Evolutionary conservation across 176 grass and related monocot species (phyloP), one percentile per base, ranked within the genome.

Genomic region (Oryza punctata): DNA sequence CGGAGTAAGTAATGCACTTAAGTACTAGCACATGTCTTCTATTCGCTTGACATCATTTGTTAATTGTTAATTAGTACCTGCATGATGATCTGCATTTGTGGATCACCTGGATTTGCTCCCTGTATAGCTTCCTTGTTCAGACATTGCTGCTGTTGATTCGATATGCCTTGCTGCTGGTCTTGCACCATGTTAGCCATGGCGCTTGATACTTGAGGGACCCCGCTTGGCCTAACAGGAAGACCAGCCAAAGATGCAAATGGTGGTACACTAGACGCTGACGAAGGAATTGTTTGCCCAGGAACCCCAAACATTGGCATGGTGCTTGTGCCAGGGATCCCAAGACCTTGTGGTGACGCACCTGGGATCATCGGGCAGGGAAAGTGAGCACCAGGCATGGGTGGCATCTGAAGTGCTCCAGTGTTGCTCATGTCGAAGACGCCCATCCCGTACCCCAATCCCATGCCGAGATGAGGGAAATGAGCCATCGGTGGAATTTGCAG

Each of bases 361-460:
- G 84, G 79, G 60, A 86, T 82, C 63, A 82, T 75, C 52, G 80
- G 19, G 75, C 28, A 72, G 65, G 79, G 79, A 10, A 82, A 86
- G 27, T 82, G 74, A 82, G 67, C 73, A 38, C 84, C 77, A 29
- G 70, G 87, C 83, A 92, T 86, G 54, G 69, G 26, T n/a, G 75
- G 66, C n/a, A 87, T 50, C 5, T 84, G 90, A 41, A 89, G 52
- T 0, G 76, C 45, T 67, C 87, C 43, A 18, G 64, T 71, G 85
- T 28, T 82, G 84, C 81, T 89, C 80, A 89, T 89, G 84, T 92
- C 80, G 21, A 89, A 77, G 57, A 81, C 46, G 47, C 90, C 80
- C 84, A 89, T 86, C 75, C 90, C 84, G 21, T 89, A 89, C n/a
- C 90, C 87, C 68, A 91, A 65, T 47, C 92, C 86, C 89, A 91